Conservation (phyloP, 306 rosid species). For the Aeschynomene evenia region DNA sequence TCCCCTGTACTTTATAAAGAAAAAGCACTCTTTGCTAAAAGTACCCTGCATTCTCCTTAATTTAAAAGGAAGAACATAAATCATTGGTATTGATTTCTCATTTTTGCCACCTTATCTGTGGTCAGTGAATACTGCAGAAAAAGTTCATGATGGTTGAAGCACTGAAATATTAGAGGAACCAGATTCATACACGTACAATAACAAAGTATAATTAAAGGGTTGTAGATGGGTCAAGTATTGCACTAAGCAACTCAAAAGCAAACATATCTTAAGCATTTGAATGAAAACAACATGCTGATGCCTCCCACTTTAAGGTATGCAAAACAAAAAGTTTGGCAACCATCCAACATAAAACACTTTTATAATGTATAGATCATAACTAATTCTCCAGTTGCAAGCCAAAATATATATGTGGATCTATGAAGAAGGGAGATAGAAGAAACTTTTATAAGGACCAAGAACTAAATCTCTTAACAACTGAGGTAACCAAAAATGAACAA, state of each 20-base stretch:
- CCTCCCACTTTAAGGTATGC: conserved; percentile 18
- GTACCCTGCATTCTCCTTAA: conserved; percentile 33
- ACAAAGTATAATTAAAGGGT: conserved; percentile 7
- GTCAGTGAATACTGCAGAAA: conserved; percentile 35
- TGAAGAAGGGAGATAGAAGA: conserved; percentile 9
- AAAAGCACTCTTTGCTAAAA: conserved; percentile 40
- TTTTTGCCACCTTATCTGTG: conserved; percentile 30
- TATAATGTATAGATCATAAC: not conserved
- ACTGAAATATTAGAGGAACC: conserved; percentile 31
- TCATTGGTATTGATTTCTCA: conserved; percentile 35
- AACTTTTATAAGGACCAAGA: not conserved
- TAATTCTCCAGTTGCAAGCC: not conserved
- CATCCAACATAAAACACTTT: conserved; percentile 20
- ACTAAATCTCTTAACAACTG: not conserved
- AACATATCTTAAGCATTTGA: conserved; percentile 4
- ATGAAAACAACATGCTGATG: conserved; percentile 20
- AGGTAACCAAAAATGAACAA: conserved; percentile 2
- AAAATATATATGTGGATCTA: not conserved
- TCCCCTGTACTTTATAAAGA: conserved; percentile 39
- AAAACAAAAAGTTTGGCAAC: conserved; percentile 28
- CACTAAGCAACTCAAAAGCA: conserved; percentile 32
- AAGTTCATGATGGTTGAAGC: conserved; percentile 13
- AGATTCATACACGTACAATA: conserved; percentile 20
- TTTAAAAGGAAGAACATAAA: conserved; percentile 28
- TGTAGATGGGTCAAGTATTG: conserved; percentile 25